These are phyloP conservation scores for Xerocomus spinulosus DNA, from an alignment of 768 basidiomycete genomes.

Conservation along the genomic window DNA sequence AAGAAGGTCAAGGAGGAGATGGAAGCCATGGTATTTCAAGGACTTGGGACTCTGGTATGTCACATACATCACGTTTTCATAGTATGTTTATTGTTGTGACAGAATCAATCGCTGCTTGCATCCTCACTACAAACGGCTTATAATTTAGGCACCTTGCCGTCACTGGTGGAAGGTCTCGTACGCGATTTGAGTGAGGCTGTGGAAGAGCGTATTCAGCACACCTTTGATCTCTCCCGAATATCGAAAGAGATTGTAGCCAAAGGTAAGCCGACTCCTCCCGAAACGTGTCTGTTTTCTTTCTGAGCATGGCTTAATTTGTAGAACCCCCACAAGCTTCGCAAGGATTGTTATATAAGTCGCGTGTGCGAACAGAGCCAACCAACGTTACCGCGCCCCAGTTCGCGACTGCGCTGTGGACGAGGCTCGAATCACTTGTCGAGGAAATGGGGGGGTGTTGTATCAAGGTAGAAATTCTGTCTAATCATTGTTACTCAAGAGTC, in stretches of 20 bases:
- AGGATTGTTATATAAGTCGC: slow-evolving; percentile 69
- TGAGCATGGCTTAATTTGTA: neutral
- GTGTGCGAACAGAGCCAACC: slow-evolving; percentile 87
- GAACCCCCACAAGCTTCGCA: slow-evolving; percentile 27
- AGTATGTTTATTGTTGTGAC: neutral
- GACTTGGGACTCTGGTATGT: slow-evolving; percentile 71
- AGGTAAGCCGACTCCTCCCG: slow-evolving; percentile 41
- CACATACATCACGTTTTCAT: neutral
- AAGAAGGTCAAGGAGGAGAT: slow-evolving; percentile 75
- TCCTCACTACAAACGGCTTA: slow-evolving; percentile 95
- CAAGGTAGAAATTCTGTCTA: slow-evolving; percentile 49
- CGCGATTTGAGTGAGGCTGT: slow-evolving; percentile 78
- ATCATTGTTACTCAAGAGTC: neutral
- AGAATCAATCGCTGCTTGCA: slow-evolving; percentile 90
- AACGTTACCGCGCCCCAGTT: slow-evolving; percentile 84
- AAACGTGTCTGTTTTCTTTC: neutral
- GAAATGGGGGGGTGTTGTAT: slow-evolving; percentile 90
- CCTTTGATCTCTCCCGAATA: slow-evolving; percentile 85
- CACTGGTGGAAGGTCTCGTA: slow-evolving; percentile 75
- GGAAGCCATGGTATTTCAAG: slow-evolving; percentile 84
- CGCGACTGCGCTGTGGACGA: slow-evolving; percentile 47
- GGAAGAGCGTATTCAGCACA: slow-evolving; percentile 69
- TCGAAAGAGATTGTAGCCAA: slow-evolving; percentile 80
- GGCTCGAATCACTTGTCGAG: slow-evolving; percentile 73
- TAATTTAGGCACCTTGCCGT: slow-evolving; percentile 82